A percentile compares a stretch with the other conserved stretches of the same genome.
phyloP scores from a whole-genome alignment of 495 filamentous ascomycete genomes.

The Chaetomium tenue region DNA sequence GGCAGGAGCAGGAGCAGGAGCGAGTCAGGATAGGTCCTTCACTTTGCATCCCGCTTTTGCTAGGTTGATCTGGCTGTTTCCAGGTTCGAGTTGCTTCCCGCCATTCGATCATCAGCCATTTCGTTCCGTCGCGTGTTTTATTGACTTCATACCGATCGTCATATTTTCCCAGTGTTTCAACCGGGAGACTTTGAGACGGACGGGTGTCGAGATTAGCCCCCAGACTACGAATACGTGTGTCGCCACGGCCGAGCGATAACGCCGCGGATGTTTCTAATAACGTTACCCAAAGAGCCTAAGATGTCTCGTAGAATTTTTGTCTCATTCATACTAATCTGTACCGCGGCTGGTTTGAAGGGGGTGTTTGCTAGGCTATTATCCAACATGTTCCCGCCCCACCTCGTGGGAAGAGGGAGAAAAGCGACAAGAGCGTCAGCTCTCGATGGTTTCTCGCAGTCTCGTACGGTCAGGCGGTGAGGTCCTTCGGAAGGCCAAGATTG shows the following conservation, averaged over 20 bases:
- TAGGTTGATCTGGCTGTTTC: background rate
- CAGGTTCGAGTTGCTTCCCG: background rate
- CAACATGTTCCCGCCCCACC: background rate
- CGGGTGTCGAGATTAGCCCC: background rate
- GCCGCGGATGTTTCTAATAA: background rate
- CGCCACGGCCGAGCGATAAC: background rate
- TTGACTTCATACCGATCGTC: conserved; percentile 21
- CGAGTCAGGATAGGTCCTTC: too few relatives aligned
- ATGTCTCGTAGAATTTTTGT: background rate
- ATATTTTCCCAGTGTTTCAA: conserved; percentile 12
- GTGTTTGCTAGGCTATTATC: background rate
- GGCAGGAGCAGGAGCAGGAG: too few relatives aligned
- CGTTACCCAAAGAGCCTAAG: conserved; percentile 1
- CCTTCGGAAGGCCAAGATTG: background rate
- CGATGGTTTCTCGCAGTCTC: background rate
- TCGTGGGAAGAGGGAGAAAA: background rate
- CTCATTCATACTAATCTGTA: background rate
- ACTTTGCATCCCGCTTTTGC: too few relatives aligned
- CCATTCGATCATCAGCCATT: background rate
- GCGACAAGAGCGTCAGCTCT: too few relatives aligned
- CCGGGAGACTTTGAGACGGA: background rate
- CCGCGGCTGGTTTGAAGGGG: background rate
- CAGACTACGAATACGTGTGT: background rate
- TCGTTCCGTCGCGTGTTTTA: conserved; percentile 15
- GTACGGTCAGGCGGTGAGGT: conserved; percentile 18